A percentile compares a stretch with the other conserved stretches of the same genome.
phyloP scores from a whole-genome alignment of 805 yeast species.

The Metschnikowia lachancei region DNA sequence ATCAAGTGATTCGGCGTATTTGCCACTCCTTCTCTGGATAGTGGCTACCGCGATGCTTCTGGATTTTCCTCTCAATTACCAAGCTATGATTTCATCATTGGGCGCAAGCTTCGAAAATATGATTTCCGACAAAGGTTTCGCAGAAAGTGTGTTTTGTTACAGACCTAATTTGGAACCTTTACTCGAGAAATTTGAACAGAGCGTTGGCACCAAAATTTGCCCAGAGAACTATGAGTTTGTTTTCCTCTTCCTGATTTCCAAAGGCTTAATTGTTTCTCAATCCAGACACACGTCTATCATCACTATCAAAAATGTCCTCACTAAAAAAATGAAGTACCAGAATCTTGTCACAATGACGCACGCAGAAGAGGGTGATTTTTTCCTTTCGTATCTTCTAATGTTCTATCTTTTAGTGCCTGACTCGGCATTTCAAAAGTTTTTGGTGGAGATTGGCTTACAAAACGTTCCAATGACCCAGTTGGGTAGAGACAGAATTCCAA shows the following conservation, averaged over 20 bases:
- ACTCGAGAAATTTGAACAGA: conserved; percentile 43
- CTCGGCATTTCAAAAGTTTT: conserved; percentile 23
- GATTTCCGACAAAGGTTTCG: conserved; percentile 23
- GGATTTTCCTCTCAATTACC: conserved; percentile 15
- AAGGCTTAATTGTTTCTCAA: conserved; percentile 60
- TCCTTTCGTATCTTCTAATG: conserved; percentile 27
- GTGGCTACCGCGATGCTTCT: conserved; percentile 13
- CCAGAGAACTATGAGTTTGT: conserved; percentile 51
- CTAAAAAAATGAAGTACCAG: neutral
- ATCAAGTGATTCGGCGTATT: conserved; percentile 42
- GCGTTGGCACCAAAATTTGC: conserved; percentile 38
- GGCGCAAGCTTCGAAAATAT: conserved; percentile 28
- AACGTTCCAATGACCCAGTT: conserved; percentile 8
- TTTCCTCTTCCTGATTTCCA: conserved; percentile 46
- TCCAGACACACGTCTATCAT: conserved; percentile 47
- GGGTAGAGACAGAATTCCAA: conserved; percentile 27
- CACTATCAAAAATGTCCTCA: conserved; percentile 1
- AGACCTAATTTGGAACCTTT: conserved; percentile 40
- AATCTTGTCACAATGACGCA: neutral
- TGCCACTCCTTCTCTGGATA: conserved; percentile 51
- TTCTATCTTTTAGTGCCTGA: conserved; percentile 31
- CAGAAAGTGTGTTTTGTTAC: conserved; percentile 30
- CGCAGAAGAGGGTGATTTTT: conserved; percentile 1
- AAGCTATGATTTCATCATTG: conserved; percentile 23
- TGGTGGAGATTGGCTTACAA: conserved; percentile 24